phyloP scores from a whole-genome alignment of 768 basidiomycete genomes.

The Boletus vermiculosoides region DNA sequence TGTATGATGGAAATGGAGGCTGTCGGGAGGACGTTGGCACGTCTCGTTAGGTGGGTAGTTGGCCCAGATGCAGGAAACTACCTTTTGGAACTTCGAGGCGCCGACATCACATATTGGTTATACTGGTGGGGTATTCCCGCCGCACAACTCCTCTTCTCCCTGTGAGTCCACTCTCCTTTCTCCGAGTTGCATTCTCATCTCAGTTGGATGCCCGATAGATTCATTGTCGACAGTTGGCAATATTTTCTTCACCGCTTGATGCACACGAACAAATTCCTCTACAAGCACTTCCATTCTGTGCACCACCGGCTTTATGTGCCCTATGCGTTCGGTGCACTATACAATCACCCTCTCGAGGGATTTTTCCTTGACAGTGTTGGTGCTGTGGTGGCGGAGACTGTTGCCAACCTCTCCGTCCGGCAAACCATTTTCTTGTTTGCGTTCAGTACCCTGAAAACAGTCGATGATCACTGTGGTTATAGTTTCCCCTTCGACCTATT shows the following conservation, averaged over 20 bases:
- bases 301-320: conserved; percentile 97
- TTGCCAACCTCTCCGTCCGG: conserved; percentile 68
- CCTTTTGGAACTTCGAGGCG: conserved; percentile 38
- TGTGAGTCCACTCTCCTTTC: conserved; percentile 55
- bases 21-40: conserved; percentile 41
- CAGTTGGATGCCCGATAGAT: conserved; percentile 46
- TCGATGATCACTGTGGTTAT: conserved; percentile 96
- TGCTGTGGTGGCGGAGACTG: conserved; percentile 68
- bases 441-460: conserved; percentile 86
- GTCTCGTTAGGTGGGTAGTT: conserved; percentile 37
- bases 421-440: conserved; percentile 84
- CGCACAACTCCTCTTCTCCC: conserved; percentile 69
- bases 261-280: conserved; percentile 89
- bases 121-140: conserved; percentile 95
- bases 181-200: neutral
- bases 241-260: conserved; percentile 93
- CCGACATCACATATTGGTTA: conserved; percentile 53
- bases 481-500: conserved; percentile 87
- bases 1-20: conserved; percentile 46
- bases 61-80: conserved; percentile 41
- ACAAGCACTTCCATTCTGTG: conserved; percentile 87
- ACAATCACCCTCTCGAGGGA: conserved; percentile 97
- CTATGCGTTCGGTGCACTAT: conserved; percentile 94
- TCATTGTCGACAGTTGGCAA: conserved; percentile 96
- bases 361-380: conserved; percentile 86